Base-by-base conservation (phyloP, 2,329 filamentous ascomycete genomes). In the Penicillium sp. region DNA sequence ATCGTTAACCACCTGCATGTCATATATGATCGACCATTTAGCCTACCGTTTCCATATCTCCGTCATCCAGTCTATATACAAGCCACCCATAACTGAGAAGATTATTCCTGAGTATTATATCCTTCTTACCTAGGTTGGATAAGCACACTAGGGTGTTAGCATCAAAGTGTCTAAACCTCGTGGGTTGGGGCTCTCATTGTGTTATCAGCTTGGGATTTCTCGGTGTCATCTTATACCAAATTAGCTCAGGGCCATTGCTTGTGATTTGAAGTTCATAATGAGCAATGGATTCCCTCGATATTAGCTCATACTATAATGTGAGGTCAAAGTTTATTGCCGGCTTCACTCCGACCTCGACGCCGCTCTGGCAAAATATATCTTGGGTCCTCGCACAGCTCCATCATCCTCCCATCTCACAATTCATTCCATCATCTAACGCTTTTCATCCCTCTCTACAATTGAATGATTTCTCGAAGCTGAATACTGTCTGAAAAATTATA, bases 321-420 rank as follows among this genome's bases (percentile, higher is more conserved):
- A 51, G 13, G 13, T 31, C 31, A 12, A 48, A 25, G 45, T 27
- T 31, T 43, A 31, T 10, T 51, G 19, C 49, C 49, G 6, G 8
- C 31, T 23, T 17, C 2, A 23, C 31, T 19, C 29, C 29, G 50
- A 53, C 27, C 50, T 53, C 19, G 29, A 43, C 19, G 41, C 50
- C 50, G 50, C 41, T 38, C 25, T 53, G 41, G 50, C 50, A 53
- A 53, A 47, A 53, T 53, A 47, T 47, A 51, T 51, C 9, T 5
- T 6, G 5, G 13, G 7, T 6, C 13, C 25, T 21, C 25, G 1
- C 12, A 17, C 17, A n/a, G 17, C 17, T 41, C 13, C 36, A 13
- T 23, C 13, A 8, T 33, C n/a, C 17, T 47, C 21, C 31, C 23
- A 21, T 4, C 41, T 19, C 23, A 2, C 17, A 9, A 5, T 23